A percentile compares a stretch with the other conserved stretches of the same genome.
Evolutionary conservation across 2,329 filamentous ascomycete genomes (phyloP).

Genomic region (Neonectria coccinea): DNA sequence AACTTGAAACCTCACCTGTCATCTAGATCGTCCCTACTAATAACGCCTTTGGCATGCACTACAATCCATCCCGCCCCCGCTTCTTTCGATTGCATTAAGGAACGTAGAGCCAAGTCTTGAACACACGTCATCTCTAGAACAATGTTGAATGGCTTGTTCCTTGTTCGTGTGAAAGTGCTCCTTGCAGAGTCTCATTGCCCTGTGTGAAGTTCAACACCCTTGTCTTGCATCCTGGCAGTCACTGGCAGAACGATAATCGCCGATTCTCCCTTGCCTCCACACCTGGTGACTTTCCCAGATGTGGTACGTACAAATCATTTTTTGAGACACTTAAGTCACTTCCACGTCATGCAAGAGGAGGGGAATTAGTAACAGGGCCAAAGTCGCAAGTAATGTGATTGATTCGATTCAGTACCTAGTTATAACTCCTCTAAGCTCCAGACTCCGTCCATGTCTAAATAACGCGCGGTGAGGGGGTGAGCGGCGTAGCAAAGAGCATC

Average conservation of each 20-base stretch:
- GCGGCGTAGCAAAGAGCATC: constrained; percentile 11
- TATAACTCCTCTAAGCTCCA: constrained; percentile 33
- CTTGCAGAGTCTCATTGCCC: background rate
- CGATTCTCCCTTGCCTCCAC: background rate
- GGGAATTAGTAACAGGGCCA: too few relatives aligned
- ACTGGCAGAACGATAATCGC: background rate
- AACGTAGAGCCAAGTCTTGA: background rate
- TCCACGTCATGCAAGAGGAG: background rate
- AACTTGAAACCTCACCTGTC: constrained; percentile 24
- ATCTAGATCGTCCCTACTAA: constrained; percentile 16
- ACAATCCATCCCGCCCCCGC: constrained; percentile 9
- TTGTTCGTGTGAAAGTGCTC: background rate
- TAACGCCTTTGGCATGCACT: constrained; percentile 11
- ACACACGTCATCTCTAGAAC: constrained; percentile 5
- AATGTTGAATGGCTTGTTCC: background rate
- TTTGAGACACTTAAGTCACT: background rate
- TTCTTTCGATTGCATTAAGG: constrained; percentile 8
- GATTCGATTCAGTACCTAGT: constrained; percentile 28
- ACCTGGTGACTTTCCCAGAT: background rate
- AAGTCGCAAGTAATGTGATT: constrained; percentile 22
- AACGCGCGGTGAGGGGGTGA: constrained; percentile 18
- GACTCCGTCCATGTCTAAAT: constrained; percentile 18
- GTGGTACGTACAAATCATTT: background rate
- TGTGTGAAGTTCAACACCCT: background rate
- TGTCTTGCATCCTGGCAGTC: background rate